These are phyloP conservation scores for Suaeda aralocaspica DNA, from an alignment of 148 eudicot species.

Conservation along the genomic window DNA sequence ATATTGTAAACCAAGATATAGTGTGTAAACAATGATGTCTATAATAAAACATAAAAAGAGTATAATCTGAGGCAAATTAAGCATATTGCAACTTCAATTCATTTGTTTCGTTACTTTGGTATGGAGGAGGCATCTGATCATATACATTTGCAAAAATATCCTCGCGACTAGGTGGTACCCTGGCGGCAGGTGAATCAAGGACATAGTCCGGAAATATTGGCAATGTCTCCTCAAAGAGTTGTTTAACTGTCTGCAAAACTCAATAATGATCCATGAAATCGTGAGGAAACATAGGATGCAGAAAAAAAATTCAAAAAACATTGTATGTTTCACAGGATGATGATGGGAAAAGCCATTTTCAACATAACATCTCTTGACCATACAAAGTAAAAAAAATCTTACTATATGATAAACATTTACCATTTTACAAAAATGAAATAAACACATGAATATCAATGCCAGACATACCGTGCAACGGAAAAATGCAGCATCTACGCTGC, in stretches of 20 bases:
- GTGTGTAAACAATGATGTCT: not conserved
- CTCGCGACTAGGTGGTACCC: conserved; percentile 37
- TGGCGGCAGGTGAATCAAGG: conserved; percentile 65
- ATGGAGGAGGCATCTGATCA: conserved; percentile 67
- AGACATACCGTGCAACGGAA: conserved; percentile 66
- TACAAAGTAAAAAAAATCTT: not conserved
- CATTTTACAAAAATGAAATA: not conserved
- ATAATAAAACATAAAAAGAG: not conserved
- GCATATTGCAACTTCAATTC: conserved; percentile 55
- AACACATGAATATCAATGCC: conserved; percentile 3
- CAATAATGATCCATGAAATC: not conserved
- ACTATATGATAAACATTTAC: not conserved
- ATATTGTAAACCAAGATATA: not conserved
- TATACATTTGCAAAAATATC: conserved; percentile 55
- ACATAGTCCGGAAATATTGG: conserved; percentile 72
- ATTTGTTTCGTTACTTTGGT: conserved; percentile 34
- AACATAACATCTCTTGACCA: not conserved
- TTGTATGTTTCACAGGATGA: not conserved
- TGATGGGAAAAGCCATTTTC: conserved; percentile 1
- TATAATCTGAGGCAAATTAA: conserved; percentile 24
- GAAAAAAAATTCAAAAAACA: not conserved
- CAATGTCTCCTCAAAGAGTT: conserved; percentile 70
- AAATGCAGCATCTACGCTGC: conserved; percentile 85
- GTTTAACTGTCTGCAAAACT: conserved; percentile 63
- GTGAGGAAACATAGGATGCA: conserved; percentile 9